These are phyloP conservation scores for Breynia disticha DNA, from an alignment of 441 rosid genomes.

Conservation along the genomic window DNA sequence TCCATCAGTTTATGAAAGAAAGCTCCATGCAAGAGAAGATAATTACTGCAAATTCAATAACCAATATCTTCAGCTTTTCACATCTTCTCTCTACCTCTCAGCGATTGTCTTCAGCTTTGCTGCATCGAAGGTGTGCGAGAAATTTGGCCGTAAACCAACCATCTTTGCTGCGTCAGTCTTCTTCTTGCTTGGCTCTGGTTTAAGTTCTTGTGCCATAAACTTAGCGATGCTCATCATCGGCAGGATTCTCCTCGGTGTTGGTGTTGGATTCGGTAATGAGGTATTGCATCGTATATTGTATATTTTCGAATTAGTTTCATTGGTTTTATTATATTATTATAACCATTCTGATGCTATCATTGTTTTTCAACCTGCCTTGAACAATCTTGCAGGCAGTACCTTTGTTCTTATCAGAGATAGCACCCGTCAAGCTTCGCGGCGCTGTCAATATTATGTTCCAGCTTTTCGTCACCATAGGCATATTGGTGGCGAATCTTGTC, in stretches of 20 bases:
- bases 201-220: constrained; percentile 30
- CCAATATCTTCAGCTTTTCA: constrained; percentile 51
- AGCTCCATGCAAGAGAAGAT: constrained; percentile 32
- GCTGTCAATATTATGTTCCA: constrained; percentile 42
- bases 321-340: neutral
- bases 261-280: constrained; percentile 73
- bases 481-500: constrained; percentile 33
- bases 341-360: too few species aligned
- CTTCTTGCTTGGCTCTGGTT: constrained; percentile 37
- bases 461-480: constrained; percentile 37
- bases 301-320: too few species aligned
- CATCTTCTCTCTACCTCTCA: constrained; percentile 56
- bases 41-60: constrained; percentile 67
- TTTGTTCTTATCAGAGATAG: constrained; percentile 41
- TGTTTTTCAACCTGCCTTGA: too few species aligned
- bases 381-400: constrained; percentile 29
- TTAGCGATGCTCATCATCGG: constrained; percentile 44
- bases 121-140: constrained; percentile 37
- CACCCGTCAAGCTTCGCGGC: constrained; percentile 33
- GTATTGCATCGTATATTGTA: too few species aligned
- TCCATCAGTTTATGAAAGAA: constrained; percentile 34
- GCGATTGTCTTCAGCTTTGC: constrained; percentile 43
- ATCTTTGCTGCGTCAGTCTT: constrained; percentile 42
- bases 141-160: constrained; percentile 49
- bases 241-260: constrained; percentile 46